Base-by-base conservation (phyloP, 2,329 filamentous ascomycete genomes). In the Fusarium acutatum region DNA sequence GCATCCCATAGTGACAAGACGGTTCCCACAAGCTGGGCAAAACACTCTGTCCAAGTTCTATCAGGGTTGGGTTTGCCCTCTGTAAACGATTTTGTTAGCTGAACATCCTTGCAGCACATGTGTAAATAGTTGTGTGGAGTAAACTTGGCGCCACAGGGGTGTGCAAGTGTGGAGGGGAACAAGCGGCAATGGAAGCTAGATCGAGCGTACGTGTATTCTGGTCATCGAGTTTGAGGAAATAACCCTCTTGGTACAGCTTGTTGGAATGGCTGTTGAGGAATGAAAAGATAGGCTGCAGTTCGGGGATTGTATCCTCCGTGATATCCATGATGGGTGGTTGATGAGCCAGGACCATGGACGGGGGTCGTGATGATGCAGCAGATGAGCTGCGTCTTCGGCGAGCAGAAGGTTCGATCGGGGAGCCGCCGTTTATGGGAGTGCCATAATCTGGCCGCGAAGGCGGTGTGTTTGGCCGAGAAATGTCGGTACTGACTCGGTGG, bases 191-290 rank as follows among this genome's bases (percentile, higher is more conserved):
- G 54, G 35, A 50, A 58, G 54, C 35, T 43, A 53, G 72, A 53
- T 67, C 30, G 35, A 61, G 54, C 94, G 77, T 89, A 97, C 95
- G 92, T 62, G 91, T 92, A 79, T 98, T 97, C 76, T 97, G 91
- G 82, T 99, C 96, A 82, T 98, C 96, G 54, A 99, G 86, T 84
- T 98, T 99, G 77, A 99, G 84, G 76, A 99, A 98, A 80, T 98
- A 99, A 41, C 96, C 96, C 84, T 99, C 96, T 77, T 98, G 95
- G 81, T 98, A 99, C 63, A 98, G 86, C 84, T 98, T 98, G 83
- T 98, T 98, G 65, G 91, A 92, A 82, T 99, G 96, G 83, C 93
- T 96, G 84, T 97, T 98, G 74, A 99, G 88, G 80, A 94, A 96
- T 69, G 90, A 94, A 83, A 98, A 98, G 78, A 98, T 95, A 73